These are phyloP conservation scores for Xylaria sp. DNA, from an alignment of 2,329 filamentous ascomycete genomes.

Conservation along the genomic window DNA sequence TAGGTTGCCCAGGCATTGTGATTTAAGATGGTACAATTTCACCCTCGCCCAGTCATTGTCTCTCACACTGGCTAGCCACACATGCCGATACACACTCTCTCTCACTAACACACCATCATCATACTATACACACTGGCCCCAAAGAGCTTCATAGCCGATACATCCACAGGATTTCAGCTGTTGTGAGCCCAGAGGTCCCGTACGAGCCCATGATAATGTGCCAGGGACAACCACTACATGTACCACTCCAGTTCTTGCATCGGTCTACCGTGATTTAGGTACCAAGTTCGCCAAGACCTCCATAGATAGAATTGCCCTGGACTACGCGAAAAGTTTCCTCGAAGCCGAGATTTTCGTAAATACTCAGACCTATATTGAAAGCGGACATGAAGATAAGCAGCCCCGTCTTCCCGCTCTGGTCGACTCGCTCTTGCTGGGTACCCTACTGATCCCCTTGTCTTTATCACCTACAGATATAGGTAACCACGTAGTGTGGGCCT, in stretches of 20 bases:
- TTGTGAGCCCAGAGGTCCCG: no score
- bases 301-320: conserved; percentile 30
- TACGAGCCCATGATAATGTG: no score
- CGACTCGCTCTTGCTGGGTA: conserved; percentile 32
- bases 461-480: conserved; percentile 35
- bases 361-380: conserved; percentile 23
- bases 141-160: no score
- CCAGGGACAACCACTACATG: no score
- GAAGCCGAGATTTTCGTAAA: conserved; percentile 33
- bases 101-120: no score
- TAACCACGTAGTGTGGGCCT: conserved; percentile 35
- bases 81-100: no score
- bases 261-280: conserved; percentile 15
- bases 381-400: conserved; percentile 31
- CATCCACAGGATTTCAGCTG: no score
- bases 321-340: conserved; percentile 25
- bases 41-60: no score
- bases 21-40: no score
- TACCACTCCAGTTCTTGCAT: background rate
- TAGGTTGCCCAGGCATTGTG: no score
- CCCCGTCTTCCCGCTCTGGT: conserved; percentile 28
- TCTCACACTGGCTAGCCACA: no score
- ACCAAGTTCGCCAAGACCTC: conserved; percentile 22
- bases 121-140: no score
- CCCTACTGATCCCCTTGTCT: conserved; percentile 31